Evolutionary conservation across 352 stramenopile genomes (phyloP).

Genomic region (Pythium folliculosum): DNA sequence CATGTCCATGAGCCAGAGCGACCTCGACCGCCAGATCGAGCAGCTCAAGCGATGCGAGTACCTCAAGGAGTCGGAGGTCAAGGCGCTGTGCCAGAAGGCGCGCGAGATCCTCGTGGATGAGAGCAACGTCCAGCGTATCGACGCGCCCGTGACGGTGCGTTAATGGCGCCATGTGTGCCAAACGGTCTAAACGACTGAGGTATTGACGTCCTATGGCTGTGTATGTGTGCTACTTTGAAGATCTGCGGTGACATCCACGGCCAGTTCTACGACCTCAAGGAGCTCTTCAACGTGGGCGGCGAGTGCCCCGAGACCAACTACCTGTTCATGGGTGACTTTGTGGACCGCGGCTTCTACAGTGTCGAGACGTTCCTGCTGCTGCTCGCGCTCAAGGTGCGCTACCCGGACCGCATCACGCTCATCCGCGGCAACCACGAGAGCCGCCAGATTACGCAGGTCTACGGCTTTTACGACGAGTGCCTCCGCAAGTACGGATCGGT

Average conservation of each 20-base stretch:
- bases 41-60: slow-evolving; percentile 97
- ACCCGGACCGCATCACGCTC: slow-evolving; percentile 98
- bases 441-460: slow-evolving; percentile 99
- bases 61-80: slow-evolving; percentile 98
- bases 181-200: too few relatives aligned
- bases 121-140: slow-evolving; percentile 99
- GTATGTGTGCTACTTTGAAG: slow-evolving; percentile 37
- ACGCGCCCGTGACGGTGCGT: slow-evolving; percentile 96
- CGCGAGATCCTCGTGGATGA: slow-evolving; percentile 99
- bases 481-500: slow-evolving; percentile 97
- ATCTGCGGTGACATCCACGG: slow-evolving; percentile 92
- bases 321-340: slow-evolving; percentile 99
- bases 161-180: too few relatives aligned
- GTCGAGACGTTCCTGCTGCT: slow-evolving; percentile 99
- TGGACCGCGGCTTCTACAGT: slow-evolving; percentile 99
- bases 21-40: slow-evolving; percentile 87
- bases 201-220: too few relatives aligned
- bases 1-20: slow-evolving; percentile 84
- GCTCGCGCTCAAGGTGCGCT: slow-evolving; percentile 97
- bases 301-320: slow-evolving; percentile 99
- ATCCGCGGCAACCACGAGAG: slow-evolving; percentile 99
- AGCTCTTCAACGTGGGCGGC: slow-evolving; percentile 98
- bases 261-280: slow-evolving; percentile 93
- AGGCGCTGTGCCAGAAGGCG: slow-evolving; percentile 96
- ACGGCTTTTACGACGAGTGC: slow-evolving; percentile 99